Base-by-base conservation (phyloP, 495 filamentous ascomycete species). In the Cercophora scortea region DNA sequence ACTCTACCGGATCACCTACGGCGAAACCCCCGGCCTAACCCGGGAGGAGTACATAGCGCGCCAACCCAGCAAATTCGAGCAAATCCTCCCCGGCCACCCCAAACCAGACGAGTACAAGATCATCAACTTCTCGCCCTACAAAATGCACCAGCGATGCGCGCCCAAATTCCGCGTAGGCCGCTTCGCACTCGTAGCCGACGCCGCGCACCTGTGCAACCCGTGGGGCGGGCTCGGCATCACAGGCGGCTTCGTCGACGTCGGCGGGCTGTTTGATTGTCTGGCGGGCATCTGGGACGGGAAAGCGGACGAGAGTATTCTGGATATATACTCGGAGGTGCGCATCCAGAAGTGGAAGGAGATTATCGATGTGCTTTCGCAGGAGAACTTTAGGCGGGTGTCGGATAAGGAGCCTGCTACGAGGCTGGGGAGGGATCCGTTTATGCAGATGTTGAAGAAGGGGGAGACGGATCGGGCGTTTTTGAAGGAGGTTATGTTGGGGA, bases 211-310 rank as follows among this genome's bases (percentile, higher is more conserved):
- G 19, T 79, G 76, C 58, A 80, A 80, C 63, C 78, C 78, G 2
- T 76, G 70, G 59, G 81, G 81, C 48, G 80, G 81, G 6, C 65
- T 83, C 39, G 81, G 81, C 3, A 74, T 85, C 42, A 84, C 80
- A 0, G 80, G 80, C 10, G 81, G 81, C 0, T 75, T 85, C 25
- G 79, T 76, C 11, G 81, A 85, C 50, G 69, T 83, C 1, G 78
- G 78, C 19, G 74, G 74, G 1, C 69, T 85, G n/a, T 78, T 69
- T 47, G 80, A 85, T 51, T 77, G 77, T 45, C 65, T 85, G 3
- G 62, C 70, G 18, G 80, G 79, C 2, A 77, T 85, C 35, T 74
- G 75, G 60, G 69, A 75, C n/a, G 74, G 73, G 1, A 63, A 68
- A 33, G 75, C 78, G 2, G 78, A 59, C 41, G 62, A 59, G n/a